These are phyloP conservation scores for Plasmodium berghei DNA, from an alignment of 169 alveolate species.

Conservation along the genomic window DNA sequence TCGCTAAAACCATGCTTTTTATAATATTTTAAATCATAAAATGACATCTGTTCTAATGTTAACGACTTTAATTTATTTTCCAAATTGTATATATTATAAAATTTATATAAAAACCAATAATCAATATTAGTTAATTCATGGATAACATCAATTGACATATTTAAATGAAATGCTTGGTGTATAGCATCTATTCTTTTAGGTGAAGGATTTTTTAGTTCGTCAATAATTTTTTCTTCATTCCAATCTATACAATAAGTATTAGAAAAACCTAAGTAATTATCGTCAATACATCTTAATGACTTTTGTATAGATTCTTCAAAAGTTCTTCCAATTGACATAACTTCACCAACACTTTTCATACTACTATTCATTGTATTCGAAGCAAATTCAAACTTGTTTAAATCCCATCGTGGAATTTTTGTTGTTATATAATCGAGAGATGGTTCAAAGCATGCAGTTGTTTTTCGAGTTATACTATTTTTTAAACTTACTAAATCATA, in stretches of 20 bases:
- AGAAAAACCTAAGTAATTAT: slow-evolving; percentile 80
- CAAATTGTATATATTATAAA: slow-evolving; percentile 81
- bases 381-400: slow-evolving; percentile 89
- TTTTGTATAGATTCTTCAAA: slow-evolving; percentile 93
- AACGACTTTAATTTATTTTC: slow-evolving; percentile 35
- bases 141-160: slow-evolving; percentile 84
- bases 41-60: slow-evolving; percentile 43
- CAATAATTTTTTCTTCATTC: slow-evolving; percentile 68
- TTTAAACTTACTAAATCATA: slow-evolving; percentile 84
- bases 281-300: slow-evolving; percentile 88
- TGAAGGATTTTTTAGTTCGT: slow-evolving; percentile 81
- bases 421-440: slow-evolving; percentile 90
- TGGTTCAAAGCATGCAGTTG: slow-evolving; percentile 94
- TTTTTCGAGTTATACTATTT: slow-evolving; percentile 88
- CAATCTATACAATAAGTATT: slow-evolving; percentile 78
- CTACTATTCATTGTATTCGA: slow-evolving; percentile 87
- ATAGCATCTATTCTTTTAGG: slow-evolving; percentile 88
- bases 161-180: slow-evolving; percentile 89
- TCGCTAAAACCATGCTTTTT: slow-evolving; percentile 87
- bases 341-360: slow-evolving; percentile 93
- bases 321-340: slow-evolving; percentile 92
- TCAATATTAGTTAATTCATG: slow-evolving; percentile 87
- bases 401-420: slow-evolving; percentile 92
- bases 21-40: slow-evolving; percentile 79
- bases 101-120: slow-evolving; percentile 89